Conservation (phyloP, 345 rosid genomes). For the Excoecaria agallocha region DNA sequence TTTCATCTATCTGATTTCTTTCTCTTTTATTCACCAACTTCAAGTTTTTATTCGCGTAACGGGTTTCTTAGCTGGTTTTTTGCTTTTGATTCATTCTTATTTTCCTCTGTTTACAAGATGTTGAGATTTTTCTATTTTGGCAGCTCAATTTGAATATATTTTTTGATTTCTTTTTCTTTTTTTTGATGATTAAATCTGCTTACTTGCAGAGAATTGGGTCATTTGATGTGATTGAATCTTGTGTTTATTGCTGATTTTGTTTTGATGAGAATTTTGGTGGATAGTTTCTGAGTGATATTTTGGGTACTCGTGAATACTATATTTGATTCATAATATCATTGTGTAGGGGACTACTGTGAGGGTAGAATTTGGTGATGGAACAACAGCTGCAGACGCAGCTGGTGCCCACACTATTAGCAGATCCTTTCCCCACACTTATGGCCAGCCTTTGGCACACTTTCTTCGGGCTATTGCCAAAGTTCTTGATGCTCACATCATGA, state of each 20-base stretch:
- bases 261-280: background rate
- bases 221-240: constrained; percentile 12
- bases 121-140: background rate
- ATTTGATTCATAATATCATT: constrained; percentile 1
- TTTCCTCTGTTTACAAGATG: background rate
- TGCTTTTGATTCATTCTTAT: background rate
- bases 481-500: constrained; percentile 86
- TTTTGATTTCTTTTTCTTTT: too few species aligned
- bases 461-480: constrained; percentile 82
- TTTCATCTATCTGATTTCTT: background rate
- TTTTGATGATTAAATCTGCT: constrained; percentile 10
- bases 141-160: background rate
- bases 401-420: constrained; percentile 64
- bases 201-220: background rate
- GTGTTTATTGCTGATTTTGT: background rate
- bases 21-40: background rate
- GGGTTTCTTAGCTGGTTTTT: background rate
- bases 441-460: constrained; percentile 94
- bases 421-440: constrained; percentile 75
- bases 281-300: background rate
- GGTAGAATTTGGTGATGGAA: constrained; percentile 86
- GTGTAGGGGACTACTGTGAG: constrained; percentile 92
- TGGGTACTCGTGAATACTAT: too few species aligned
- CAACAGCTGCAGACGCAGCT: constrained; percentile 60
- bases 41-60: background rate